Evolutionary conservation across 352 stramenopile species (phyloP).

Genomic region (Salisapilia sapeloensis): DNA sequence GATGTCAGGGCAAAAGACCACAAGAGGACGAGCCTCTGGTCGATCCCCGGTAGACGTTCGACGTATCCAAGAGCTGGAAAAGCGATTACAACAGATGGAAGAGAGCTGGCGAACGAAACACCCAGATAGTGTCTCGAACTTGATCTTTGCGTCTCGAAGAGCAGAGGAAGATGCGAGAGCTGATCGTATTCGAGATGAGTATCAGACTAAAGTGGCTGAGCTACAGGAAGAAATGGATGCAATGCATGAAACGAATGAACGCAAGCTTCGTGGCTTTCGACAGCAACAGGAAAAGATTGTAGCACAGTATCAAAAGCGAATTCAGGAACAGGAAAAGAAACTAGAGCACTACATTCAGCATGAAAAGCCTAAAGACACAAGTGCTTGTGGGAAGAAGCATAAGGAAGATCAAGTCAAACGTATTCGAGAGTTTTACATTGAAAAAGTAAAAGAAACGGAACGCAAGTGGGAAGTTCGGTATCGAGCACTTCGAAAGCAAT

Average conservation of each 20-base stretch:
- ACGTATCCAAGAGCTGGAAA: slow-evolving; percentile 60
- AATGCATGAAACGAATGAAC: slow-evolving; percentile 26
- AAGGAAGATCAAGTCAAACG: slow-evolving; percentile 18
- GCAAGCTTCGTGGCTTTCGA: slow-evolving; percentile 42
- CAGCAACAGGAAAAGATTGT: slow-evolving; percentile 70
- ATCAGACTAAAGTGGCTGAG: slow-evolving; percentile 17
- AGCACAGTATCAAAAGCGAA: slow-evolving; percentile 44
- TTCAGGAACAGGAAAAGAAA: slow-evolving; percentile 29
- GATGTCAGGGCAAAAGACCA: slow-evolving; percentile 3
- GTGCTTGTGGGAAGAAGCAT: not conserved
- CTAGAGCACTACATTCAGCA: slow-evolving; percentile 5
- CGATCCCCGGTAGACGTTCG: slow-evolving; percentile 33
- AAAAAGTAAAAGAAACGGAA: slow-evolving; percentile 65
- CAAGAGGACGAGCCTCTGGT: not conserved
- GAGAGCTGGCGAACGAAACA: slow-evolving; percentile 56
- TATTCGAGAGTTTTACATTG: slow-evolving; percentile 48
- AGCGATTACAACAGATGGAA: slow-evolving; percentile 44
- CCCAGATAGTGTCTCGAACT: slow-evolving; percentile 59
- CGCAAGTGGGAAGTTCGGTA: slow-evolving; percentile 60
- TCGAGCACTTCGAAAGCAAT: slow-evolving; percentile 29
- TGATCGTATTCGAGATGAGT: slow-evolving; percentile 12
- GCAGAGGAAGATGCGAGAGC: slow-evolving; percentile 45
- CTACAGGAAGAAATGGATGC: slow-evolving; percentile 29
- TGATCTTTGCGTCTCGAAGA: slow-evolving; percentile 54
- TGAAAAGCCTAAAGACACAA: slow-evolving; percentile 1